Percentiles rank a stretch among this genome's conserved stretches.
These are phyloP conservation scores for Dysphania ambrosioides DNA, from an alignment of 148 eudicot species.

Conservation along the genomic window DNA sequence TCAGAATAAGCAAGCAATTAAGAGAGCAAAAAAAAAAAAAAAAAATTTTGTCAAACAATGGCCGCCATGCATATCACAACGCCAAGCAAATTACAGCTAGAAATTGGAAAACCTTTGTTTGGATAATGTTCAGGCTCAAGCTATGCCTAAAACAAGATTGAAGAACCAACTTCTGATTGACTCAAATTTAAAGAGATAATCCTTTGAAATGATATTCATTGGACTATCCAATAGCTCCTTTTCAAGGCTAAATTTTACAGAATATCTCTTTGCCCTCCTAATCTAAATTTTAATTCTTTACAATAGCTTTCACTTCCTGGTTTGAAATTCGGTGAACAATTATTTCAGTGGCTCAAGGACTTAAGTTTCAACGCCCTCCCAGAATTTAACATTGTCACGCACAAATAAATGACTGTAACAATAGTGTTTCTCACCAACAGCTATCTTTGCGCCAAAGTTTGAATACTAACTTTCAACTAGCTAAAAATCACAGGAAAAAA, in stretches of 20 bases:
- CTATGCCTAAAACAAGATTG: background rate
- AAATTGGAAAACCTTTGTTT: background rate
- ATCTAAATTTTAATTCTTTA: too few species aligned
- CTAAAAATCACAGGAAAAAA: background rate
- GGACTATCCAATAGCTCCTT: background rate
- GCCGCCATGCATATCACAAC: background rate
- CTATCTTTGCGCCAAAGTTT: background rate
- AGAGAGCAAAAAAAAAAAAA: background rate
- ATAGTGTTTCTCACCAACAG: conserved; percentile 9
- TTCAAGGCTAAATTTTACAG: background rate
- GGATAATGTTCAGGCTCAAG: background rate
- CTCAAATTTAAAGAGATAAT: background rate
- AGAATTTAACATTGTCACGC: background rate
- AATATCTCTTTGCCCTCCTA: background rate
- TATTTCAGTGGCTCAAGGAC: too few species aligned
- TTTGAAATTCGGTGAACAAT: too few species aligned
- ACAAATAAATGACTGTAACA: background rate
- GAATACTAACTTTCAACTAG: background rate
- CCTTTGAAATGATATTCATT: background rate
- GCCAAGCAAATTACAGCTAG: conserved; percentile 1
- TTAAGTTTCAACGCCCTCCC: too few species aligned
- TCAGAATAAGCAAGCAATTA: background rate
- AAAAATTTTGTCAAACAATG: background rate
- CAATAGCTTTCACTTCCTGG: too few species aligned
- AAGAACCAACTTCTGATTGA: background rate